A percentile compares a stretch with the other conserved stretches of the same genome.
These are phyloP conservation scores for Irpex sp. DNA, from an alignment of 1,284 basidiomycete species.

Conservation along the genomic window DNA sequence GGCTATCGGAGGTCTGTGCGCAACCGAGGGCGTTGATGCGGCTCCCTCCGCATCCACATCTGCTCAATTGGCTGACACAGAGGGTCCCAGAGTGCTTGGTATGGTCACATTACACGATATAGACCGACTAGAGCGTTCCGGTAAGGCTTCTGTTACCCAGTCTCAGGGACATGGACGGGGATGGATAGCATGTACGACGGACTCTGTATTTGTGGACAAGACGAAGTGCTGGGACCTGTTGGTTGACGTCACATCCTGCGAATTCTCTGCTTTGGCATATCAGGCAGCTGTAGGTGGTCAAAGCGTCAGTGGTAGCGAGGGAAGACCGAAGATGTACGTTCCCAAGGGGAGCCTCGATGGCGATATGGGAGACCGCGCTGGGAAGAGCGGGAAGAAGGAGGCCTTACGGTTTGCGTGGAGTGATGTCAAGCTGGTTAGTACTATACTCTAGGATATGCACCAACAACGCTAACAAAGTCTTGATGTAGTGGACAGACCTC, in stretches of 20 bases:
- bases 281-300: neutral
- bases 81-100: conserved; percentile 48
- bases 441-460: neutral
- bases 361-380: neutral
- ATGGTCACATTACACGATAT: conserved; percentile 74
- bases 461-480: neutral
- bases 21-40: conserved; percentile 42
- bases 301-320: neutral
- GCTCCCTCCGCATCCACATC: conserved; percentile 32
- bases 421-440: conserved; percentile 64
- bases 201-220: conserved; percentile 77
- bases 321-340: neutral
- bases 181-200: conserved; percentile 83
- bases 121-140: conserved; percentile 53
- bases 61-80: conserved; percentile 50
- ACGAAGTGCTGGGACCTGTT: conserved; percentile 72
- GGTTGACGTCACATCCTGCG: conserved; percentile 62
- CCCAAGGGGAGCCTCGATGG: neutral
- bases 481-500: conserved; percentile 64
- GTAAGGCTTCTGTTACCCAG: neutral
- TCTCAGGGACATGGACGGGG: conserved; percentile 45
- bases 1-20: conserved; percentile 69
- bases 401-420: conserved; percentile 74
- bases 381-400: neutral
- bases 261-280: conserved; percentile 14